phyloP scores from a whole-genome alignment of 116 monocot genomes.

The Posidonia oceanica region DNA sequence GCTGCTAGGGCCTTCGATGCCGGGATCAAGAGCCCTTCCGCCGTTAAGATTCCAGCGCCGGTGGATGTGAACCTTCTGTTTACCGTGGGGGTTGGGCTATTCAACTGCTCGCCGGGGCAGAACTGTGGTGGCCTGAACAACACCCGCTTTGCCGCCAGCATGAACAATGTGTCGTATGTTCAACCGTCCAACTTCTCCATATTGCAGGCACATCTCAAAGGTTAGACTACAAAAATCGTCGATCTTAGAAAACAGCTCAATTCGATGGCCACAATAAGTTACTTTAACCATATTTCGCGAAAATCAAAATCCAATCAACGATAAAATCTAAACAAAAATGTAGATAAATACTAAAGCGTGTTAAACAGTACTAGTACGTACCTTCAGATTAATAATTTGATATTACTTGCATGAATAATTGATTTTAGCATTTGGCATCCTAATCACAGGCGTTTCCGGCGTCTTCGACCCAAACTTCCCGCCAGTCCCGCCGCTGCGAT shows the following conservation, averaged over 20 bases:
- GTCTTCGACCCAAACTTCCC: slow-evolving; percentile 13
- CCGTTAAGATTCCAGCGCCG: slow-evolving; percentile 27
- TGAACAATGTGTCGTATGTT: slow-evolving; percentile 64
- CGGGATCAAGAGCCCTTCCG: slow-evolving; percentile 15
- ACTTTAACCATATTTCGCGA: too few relatives aligned
- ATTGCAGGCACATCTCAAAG: slow-evolving; percentile 7
- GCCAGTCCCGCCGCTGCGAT: slow-evolving; percentile 5
- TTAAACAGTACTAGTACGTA: too few relatives aligned
- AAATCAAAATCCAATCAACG: too few relatives aligned
- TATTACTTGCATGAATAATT: too few relatives aligned
- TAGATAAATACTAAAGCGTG: too few relatives aligned
- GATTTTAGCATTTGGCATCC: too few relatives aligned
- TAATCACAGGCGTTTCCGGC: not conserved
- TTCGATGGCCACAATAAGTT: too few relatives aligned
- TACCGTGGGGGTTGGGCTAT: slow-evolving; percentile 49
- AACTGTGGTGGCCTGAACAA: slow-evolving; percentile 41
- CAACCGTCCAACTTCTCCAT: slow-evolving; percentile 33
- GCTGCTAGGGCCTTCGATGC: slow-evolving; percentile 25
- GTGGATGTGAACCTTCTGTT: slow-evolving; percentile 52
- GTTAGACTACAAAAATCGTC: not conserved
- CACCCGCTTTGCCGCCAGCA: slow-evolving; percentile 49
- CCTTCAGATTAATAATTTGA: too few relatives aligned
- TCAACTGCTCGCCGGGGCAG: slow-evolving; percentile 23
- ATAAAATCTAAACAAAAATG: too few relatives aligned
- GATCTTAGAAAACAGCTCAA: too few relatives aligned